A percentile compares a stretch with the other conserved stretches of the same genome.
Conservation (phyloP, 352 stramenopile genomes). For the Pythium brassicae region DNA sequence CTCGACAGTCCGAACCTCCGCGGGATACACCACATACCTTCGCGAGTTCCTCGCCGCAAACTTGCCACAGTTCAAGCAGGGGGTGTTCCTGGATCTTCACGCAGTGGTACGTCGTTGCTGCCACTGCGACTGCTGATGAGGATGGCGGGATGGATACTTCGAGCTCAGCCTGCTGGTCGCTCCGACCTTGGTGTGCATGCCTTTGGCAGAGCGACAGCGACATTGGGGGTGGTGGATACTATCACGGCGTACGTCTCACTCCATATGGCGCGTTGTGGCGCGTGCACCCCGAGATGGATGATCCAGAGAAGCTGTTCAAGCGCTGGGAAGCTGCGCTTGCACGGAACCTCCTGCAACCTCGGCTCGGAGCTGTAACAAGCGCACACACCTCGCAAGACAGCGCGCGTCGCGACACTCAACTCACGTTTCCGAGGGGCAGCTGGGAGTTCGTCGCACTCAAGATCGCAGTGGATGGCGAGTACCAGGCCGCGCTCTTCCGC, state of each 20-base stretch:
- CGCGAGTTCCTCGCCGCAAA: constrained; percentile 41
- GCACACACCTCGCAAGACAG: neutral
- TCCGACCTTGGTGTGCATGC: neutral
- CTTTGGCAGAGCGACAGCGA: constrained; percentile 34
- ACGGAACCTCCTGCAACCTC: neutral
- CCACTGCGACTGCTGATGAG: neutral
- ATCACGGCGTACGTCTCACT: constrained; percentile 32
- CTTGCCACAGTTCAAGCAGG: constrained; percentile 11
- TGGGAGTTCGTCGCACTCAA: constrained; percentile 52
- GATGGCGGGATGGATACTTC: neutral
- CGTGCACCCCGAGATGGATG: constrained; percentile 13
- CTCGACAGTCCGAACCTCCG: constrained; percentile 29
- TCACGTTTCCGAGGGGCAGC: constrained; percentile 25
- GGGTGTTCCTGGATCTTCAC: constrained; percentile 55
- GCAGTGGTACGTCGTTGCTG: constrained; percentile 27
- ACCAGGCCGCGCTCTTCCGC: constrained; percentile 35
- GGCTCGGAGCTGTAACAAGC: neutral
- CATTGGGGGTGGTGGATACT: constrained; percentile 29
- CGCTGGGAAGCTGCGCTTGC: constrained; percentile 13
- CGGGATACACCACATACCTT: constrained; percentile 38
- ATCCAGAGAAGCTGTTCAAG: constrained; percentile 10
- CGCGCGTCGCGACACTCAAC: constrained; percentile 1
- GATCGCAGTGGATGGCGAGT: constrained; percentile 49
- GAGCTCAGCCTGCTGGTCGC: neutral
- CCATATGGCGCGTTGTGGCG: constrained; percentile 48